Evolutionary conservation across 495 filamentous ascomycete genomes (phyloP).

Genomic region (Mytilinidion resinicola): DNA sequence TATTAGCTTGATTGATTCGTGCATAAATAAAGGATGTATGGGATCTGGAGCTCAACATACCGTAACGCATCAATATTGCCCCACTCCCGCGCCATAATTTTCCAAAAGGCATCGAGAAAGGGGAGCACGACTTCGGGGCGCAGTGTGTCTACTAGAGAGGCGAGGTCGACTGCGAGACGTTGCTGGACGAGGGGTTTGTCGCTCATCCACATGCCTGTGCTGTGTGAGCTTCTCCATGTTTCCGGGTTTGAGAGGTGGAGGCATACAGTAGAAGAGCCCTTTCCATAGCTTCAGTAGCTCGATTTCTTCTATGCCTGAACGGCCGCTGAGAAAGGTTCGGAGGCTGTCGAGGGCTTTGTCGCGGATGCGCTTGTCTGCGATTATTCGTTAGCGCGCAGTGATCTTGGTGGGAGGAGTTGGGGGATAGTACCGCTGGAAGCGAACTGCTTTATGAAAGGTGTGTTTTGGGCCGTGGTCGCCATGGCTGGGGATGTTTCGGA

Average conservation of each 20-base stretch:
- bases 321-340: conserved; percentile 65
- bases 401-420: neutral
- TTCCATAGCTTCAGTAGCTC: conserved; percentile 94
- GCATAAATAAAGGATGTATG: neutral
- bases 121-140: conserved; percentile 54
- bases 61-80: conserved; percentile 73
- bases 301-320: conserved; percentile 58
- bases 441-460: conserved; percentile 68
- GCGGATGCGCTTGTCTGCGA: conserved; percentile 26
- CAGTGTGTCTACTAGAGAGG: conserved; percentile 61
- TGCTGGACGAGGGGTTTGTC: conserved; percentile 85
- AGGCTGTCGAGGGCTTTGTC: conserved; percentile 55
- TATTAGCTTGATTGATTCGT: neutral
- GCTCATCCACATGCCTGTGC: conserved; percentile 77
- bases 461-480: conserved; percentile 46
- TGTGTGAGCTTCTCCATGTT: neutral
- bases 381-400: neutral
- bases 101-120: conserved; percentile 80
- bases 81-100: conserved; percentile 79
- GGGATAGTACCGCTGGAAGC: conserved; percentile 63
- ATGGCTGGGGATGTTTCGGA: conserved; percentile 5
- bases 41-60: conserved; percentile 3
- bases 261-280: conserved; percentile 83
- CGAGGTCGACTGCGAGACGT: conserved; percentile 69
- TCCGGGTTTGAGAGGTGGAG: neutral